These are phyloP conservation scores for Suillus clintonianus DNA, from an alignment of 768 basidiomycete genomes.

Conservation along the genomic window DNA sequence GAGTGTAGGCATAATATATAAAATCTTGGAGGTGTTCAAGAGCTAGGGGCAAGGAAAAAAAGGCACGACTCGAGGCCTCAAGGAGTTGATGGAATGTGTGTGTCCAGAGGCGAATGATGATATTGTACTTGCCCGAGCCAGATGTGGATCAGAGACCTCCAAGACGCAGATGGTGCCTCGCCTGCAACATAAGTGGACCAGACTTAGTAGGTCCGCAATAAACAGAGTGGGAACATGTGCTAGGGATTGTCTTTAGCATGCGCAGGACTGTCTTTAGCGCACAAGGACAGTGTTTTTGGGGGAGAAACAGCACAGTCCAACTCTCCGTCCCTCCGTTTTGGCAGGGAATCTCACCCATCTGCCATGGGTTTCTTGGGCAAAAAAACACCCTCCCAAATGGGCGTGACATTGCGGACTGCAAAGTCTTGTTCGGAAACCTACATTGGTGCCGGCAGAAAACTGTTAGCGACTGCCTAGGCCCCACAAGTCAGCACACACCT, in stretches of 20 bases:
- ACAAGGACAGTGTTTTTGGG: neutral
- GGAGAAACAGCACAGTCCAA: neutral
- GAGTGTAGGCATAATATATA: conserved; percentile 92
- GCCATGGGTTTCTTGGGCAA: neutral
- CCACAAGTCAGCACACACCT: neutral
- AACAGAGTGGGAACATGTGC: neutral
- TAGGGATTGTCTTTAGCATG: neutral
- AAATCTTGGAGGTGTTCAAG: conserved; percentile 93
- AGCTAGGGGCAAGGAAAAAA: conserved; percentile 62
- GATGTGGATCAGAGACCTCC: too few relatives aligned
- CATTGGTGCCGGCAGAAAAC: neutral
- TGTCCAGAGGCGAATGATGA: conserved; percentile 91
- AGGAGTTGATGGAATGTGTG: conserved; percentile 88
- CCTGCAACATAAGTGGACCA: too few relatives aligned
- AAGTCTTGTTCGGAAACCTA: neutral
- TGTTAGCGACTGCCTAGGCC: neutral
- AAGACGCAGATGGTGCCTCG: too few relatives aligned
- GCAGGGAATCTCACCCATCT: neutral
- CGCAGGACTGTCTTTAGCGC: neutral
- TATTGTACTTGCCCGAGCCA: conserved; percentile 95
- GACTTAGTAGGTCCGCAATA: neutral
- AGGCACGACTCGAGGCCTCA: conserved; percentile 85
- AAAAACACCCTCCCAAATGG: neutral
- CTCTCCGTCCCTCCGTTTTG: neutral
- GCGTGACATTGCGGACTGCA: neutral